Evolutionary conservation across 2,329 filamentous ascomycete species (phyloP), one percentile per base, ranked within the genome.

Genomic region (Aspergillus sergii): DNA sequence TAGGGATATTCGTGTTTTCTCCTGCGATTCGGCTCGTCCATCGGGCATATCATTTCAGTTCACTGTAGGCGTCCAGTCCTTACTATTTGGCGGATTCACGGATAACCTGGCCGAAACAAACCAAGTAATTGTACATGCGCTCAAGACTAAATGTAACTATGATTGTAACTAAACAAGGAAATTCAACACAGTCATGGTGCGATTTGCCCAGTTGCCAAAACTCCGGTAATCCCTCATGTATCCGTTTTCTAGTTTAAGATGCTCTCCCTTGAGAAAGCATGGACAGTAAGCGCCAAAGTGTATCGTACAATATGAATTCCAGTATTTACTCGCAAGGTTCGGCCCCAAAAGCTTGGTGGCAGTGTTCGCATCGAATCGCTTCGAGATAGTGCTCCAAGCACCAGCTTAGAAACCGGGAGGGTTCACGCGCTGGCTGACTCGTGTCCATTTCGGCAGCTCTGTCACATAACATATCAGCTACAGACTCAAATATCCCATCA

Each of bases 371-470:
- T 61, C 61, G 63, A 64, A 59, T 41, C 21, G 12, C 34, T 36
- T 57, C 46, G 48, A 57, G 45, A 56, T 46, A 59, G n/a, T 54
- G 57, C 34, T 14, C 32, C n/a, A 39, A 54, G 9, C 28, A 64
- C 48, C 32, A 32, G 55, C 59, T 82, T 89, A 97, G 81, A 94
- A 98, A 82, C 94, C 94, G 54, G 94, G 94, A 63, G 94, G 94
- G 80, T 98, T 98, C 78, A 97, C 76, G 80, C 94, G 85, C 80
- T 98, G 94, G 68, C 92, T 96, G 66, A 98, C 90, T 81, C 94
- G 90, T 71, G 94, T 98, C 94, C 94, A 98, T 82, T 98, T 93
- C 61, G 89, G 90, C 58, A 94, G 80, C 79, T 93, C 91, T 94
- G 72, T 58, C 68, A 57, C 46, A 64, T 65, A 51, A 10, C n/a